phyloP scores from a whole-genome alignment of 768 basidiomycete genomes.

The Rhodotorula paludigena region DNA sequence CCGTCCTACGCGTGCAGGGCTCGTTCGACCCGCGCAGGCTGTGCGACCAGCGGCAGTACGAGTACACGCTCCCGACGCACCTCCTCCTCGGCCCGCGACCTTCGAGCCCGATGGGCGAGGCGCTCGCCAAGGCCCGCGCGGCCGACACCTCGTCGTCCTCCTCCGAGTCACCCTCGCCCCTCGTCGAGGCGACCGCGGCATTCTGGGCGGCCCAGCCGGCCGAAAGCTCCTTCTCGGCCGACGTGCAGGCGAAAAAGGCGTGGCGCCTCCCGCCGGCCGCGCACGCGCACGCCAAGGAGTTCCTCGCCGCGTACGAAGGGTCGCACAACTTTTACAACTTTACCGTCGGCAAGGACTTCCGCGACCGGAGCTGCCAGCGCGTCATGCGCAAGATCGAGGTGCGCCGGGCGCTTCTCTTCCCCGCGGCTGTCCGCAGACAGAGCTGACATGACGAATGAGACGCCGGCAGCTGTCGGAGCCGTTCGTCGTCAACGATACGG shows the following conservation, averaged over 20 bases:
- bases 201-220: slow-evolving; percentile 39
- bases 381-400: slow-evolving; percentile 85
- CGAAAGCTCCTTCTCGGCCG: slow-evolving; percentile 28
- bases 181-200: slow-evolving; percentile 18
- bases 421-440: background rate
- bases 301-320: slow-evolving; percentile 66
- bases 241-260: slow-evolving; percentile 43
- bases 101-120: slow-evolving; percentile 55
- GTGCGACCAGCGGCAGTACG: slow-evolving; percentile 95
- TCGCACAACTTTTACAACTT: slow-evolving; percentile 99
- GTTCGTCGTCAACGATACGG: slow-evolving; percentile 80
- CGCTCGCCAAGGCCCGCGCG: slow-evolving; percentile 37
- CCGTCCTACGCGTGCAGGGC: slow-evolving; percentile 58
- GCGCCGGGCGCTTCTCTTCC: background rate
- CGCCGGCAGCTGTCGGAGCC: slow-evolving; percentile 68
- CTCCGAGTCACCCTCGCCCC: slow-evolving; percentile 1
- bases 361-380: slow-evolving; percentile 75
- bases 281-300: slow-evolving; percentile 57
- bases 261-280: slow-evolving; percentile 63
- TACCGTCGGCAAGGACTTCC: slow-evolving; percentile 78
- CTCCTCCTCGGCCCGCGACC: slow-evolving; percentile 85
- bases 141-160: no score
- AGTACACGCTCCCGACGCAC: slow-evolving; percentile 93
- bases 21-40: slow-evolving; percentile 53
- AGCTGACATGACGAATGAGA: background rate